Conservation (phyloP, 106 monocot genomes). For the Allium sativum region DNA sequence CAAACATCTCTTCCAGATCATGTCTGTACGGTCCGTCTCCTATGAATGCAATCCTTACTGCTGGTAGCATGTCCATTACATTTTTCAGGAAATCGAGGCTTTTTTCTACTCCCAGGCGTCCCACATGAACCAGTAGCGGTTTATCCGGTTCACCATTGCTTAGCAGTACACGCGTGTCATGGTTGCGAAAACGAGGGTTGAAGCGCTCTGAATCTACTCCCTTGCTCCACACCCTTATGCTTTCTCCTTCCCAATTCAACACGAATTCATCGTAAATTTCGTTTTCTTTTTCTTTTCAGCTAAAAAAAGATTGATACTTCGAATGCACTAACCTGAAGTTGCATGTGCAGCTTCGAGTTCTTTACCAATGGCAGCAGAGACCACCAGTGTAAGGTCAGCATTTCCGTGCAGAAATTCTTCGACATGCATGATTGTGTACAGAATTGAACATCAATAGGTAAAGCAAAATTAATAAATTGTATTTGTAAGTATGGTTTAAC, state of each 20-base stretch:
- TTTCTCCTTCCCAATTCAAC: conserved; percentile 39
- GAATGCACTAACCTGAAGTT: conserved; percentile 27
- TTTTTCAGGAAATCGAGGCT: conserved; percentile 95
- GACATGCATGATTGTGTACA: background rate
- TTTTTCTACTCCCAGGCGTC: conserved; percentile 87
- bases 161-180: conserved; percentile 74
- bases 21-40: conserved; percentile 91
- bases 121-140: conserved; percentile 85
- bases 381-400: conserved; percentile 85
- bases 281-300: too few relatives aligned
- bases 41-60: conserved; percentile 76
- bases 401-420: conserved; percentile 81
- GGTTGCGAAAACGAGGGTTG: conserved; percentile 49
- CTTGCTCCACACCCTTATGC: conserved; percentile 88
- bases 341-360: conserved; percentile 63
- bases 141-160: conserved; percentile 88
- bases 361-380: conserved; percentile 69
- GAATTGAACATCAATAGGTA: too few relatives aligned
- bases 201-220: conserved; percentile 93
- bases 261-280: too few relatives aligned
- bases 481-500: too few relatives aligned
- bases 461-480: too few relatives aligned
- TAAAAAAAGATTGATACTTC: too few relatives aligned
- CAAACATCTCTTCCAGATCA: conserved; percentile 81
- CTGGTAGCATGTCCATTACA: conserved; percentile 82